These are phyloP conservation scores for Aureobasidium musti DNA, from an alignment of 2,329 filamentous ascomycete species.

Conservation along the genomic window DNA sequence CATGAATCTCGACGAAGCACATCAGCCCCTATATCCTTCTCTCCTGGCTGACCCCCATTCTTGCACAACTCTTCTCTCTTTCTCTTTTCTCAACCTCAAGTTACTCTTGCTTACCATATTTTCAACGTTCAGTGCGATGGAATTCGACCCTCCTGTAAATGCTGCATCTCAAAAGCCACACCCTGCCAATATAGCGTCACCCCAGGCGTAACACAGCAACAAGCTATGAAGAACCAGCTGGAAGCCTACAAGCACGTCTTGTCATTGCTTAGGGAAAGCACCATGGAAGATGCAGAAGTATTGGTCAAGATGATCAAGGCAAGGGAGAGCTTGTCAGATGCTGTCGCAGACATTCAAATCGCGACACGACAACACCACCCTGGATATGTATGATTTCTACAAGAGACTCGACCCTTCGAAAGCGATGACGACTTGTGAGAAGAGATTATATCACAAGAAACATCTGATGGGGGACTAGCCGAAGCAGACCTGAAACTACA, in stretches of 20 bases:
- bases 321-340: slow-evolving; percentile 31
- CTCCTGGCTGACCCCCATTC: not conserved
- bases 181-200: slow-evolving; percentile 5
- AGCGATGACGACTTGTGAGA: no score
- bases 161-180: not conserved
- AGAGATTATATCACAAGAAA: no score
- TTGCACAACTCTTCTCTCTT: not conserved
- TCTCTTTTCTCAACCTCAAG: not conserved
- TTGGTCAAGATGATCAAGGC: not conserved
- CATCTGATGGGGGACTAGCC: no score
- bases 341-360: not conserved
- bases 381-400: not conserved
- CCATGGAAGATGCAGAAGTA: not conserved
- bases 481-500: no score
- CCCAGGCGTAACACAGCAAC: slow-evolving; percentile 17
- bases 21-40: not conserved
- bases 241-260: slow-evolving; percentile 8
- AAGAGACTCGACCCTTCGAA: not conserved
- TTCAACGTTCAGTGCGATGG: slow-evolving; percentile 19
- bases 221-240: slow-evolving; percentile 14
- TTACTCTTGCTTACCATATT: not conserved
- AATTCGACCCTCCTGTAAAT: not conserved
- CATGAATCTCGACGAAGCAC: not conserved
- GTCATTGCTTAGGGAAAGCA: not conserved
- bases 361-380: not conserved